These are phyloP conservation scores for Odontarrhena argentea DNA, from an alignment of 345 rosid genomes.

Conservation along the genomic window DNA sequence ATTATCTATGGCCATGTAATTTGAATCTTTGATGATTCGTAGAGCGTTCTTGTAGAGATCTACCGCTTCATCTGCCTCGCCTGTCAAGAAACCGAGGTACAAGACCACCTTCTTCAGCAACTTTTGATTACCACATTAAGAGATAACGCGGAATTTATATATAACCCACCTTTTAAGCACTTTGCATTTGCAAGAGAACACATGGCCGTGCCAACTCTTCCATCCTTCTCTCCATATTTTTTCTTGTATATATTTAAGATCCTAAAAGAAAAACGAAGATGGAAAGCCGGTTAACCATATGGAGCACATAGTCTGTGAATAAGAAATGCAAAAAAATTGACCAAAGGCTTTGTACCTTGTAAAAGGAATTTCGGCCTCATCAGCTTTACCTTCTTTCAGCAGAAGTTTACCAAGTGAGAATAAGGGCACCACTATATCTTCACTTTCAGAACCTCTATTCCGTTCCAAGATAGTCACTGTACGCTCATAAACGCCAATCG, in stretches of 20 bases:
- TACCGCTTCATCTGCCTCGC: constrained; percentile 71
- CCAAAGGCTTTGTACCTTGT: constrained; percentile 48
- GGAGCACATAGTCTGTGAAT: constrained; percentile 16
- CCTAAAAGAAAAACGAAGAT: constrained; percentile 40
- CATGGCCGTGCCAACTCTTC: constrained; percentile 81
- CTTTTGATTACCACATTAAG: constrained; percentile 3
- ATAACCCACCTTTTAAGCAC: constrained; percentile 67
- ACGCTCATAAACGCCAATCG: constrained; percentile 55
- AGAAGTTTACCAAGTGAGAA: constrained; percentile 74
- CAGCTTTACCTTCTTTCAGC: constrained; percentile 67
- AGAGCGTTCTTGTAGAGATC: constrained; percentile 66
- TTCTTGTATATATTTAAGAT: constrained; percentile 64
- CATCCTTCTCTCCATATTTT: constrained; percentile 67
- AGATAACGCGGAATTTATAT: background rate
- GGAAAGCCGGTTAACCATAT: background rate
- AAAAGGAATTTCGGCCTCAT: constrained; percentile 63
- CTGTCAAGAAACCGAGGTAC: constrained; percentile 44
- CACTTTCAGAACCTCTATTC: constrained; percentile 67
- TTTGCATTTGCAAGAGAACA: constrained; percentile 78
- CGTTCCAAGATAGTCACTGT: constrained; percentile 61
- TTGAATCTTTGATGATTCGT: constrained; percentile 63
- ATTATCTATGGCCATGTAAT: constrained; percentile 61
- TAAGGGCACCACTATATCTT: constrained; percentile 72
- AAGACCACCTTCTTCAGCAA: constrained; percentile 23
- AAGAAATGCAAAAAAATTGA: constrained; percentile 12